Conservation (phyloP, 805 yeast genomes). For the Ogataea ganodermae region DNA sequence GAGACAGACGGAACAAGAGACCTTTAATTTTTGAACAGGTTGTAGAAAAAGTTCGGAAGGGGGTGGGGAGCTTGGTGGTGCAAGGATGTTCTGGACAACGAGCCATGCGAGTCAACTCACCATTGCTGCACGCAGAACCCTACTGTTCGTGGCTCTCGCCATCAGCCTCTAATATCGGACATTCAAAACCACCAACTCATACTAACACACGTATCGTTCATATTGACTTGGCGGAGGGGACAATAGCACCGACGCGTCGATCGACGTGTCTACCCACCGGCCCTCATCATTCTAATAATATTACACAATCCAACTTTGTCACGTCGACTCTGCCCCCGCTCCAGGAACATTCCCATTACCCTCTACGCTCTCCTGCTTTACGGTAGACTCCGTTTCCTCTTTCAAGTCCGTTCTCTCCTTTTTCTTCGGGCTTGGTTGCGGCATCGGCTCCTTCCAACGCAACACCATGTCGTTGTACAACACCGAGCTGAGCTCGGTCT, state of each 20-base stretch:
- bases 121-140: background rate
- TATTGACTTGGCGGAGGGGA: no score
- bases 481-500: constrained; percentile 57
- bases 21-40: no score
- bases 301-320: no score
- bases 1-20: no score
- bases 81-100: constrained; percentile 2
- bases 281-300: background rate
- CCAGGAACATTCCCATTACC: background rate
- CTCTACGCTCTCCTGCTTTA: no score
- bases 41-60: background rate
- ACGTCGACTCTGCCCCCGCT: no score
- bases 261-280: no score
- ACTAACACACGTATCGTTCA: no score
- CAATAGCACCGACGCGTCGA: no score
- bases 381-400: background rate
- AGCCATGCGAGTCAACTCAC: background rate
- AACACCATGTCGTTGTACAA: constrained; percentile 76
- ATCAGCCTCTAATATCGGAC: no score
- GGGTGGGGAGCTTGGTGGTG: constrained; percentile 3
- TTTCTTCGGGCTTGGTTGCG: constrained; percentile 1
- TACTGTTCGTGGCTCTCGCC: background rate
- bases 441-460: constrained; percentile 56
- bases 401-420: constrained; percentile 1
- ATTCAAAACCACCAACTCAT: no score